Conservation (phyloP, 345 rosid species). For the Rhodamnia argentea region DNA sequence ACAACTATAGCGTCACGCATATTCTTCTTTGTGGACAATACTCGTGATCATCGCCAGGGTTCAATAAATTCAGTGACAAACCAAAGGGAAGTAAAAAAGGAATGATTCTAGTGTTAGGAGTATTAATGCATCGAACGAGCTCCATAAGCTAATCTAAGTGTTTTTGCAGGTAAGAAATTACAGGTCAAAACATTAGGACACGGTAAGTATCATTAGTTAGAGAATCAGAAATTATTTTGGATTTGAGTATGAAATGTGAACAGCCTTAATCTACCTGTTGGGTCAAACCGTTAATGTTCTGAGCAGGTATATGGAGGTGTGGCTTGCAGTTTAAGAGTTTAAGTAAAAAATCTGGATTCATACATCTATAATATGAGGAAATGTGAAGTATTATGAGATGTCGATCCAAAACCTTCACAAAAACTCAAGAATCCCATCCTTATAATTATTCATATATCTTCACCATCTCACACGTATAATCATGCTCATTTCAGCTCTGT, state of each 20-base stretch:
- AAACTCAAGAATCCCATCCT: background rate
- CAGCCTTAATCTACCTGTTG: background rate
- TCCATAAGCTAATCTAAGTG: background rate
- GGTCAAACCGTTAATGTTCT: background rate
- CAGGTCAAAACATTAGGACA: background rate
- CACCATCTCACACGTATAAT: background rate
- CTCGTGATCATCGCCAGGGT: background rate
- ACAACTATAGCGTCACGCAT: background rate
- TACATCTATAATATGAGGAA: background rate
- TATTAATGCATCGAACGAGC: background rate
- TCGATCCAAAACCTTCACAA: background rate
- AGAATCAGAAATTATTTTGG: background rate
- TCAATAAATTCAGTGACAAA: background rate
- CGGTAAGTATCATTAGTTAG: background rate
- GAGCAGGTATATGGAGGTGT: background rate
- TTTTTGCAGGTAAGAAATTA: background rate
- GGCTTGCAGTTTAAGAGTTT: background rate
- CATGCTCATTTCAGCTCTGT: background rate
- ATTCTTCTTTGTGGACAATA: background rate
- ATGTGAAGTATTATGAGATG: background rate
- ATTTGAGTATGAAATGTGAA: background rate
- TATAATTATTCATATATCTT: background rate
- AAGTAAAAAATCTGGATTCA: background rate
- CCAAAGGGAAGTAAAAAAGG: background rate
- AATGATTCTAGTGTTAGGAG: background rate